phyloP scores from a whole-genome alignment of 2,329 filamentous ascomycete species.

The Penicillium sp. region DNA sequence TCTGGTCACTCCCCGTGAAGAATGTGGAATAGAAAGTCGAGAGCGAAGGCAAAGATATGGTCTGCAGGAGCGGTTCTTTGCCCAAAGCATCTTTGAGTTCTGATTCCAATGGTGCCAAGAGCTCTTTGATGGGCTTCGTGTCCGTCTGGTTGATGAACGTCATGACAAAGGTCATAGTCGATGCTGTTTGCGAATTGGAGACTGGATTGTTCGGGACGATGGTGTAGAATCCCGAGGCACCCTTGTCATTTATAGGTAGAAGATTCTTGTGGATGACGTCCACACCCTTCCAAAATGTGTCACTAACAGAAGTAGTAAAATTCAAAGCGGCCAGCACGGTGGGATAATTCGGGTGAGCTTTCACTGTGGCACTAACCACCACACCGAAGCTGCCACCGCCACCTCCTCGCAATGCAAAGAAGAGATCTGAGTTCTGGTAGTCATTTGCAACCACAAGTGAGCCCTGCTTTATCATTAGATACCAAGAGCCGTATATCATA shows the following conservation, averaged over 20 bases:
- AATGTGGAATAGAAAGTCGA: not conserved
- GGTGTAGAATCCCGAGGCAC: not conserved
- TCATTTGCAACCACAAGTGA: conserved; percentile 47
- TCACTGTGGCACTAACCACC: conserved; percentile 3
- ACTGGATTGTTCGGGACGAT: not conserved
- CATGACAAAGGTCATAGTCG: not conserved
- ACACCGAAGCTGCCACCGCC: conserved; percentile 13
- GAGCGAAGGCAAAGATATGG: not conserved
- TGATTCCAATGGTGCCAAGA: not conserved
- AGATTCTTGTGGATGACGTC: not conserved
- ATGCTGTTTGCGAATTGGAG: not conserved
- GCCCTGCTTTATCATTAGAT: conserved; percentile 33
- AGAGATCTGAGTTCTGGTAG: conserved; percentile 48
- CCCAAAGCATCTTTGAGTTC: not conserved
- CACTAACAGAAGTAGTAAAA: conserved; percentile 20
- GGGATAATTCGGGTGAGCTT: conserved; percentile 1
- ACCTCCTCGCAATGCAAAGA: conserved; percentile 46
- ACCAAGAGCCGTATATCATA: not conserved
- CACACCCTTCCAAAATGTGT: not conserved
- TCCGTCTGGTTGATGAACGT: conserved; percentile 1
- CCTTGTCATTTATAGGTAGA: not conserved
- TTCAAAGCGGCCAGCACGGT: conserved; percentile 37
- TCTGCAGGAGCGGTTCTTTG: not conserved
- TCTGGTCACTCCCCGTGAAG: not conserved
- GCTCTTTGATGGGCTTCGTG: not conserved